Percentiles rank a stretch among this genome's conserved stretches.
Evolutionary conservation across 495 filamentous ascomycete species (phyloP).

Genomic region (Aspergillus asperescens): DNA sequence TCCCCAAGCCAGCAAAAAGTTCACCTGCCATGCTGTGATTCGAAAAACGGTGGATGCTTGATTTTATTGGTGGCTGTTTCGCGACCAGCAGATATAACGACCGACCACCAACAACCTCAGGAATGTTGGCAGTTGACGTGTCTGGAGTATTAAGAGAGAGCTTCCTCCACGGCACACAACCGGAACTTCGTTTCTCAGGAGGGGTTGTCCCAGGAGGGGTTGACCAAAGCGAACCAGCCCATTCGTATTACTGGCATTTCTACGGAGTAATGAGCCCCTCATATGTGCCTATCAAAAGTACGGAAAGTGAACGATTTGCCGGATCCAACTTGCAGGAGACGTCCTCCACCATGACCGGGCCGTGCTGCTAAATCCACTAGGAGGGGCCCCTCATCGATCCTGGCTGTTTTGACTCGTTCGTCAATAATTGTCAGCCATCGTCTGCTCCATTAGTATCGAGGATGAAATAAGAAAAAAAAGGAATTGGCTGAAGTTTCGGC

Average conservation of each 20-base stretch:
- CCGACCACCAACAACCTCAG: neutral
- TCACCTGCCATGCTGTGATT: constrained; percentile 2
- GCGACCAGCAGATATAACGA: neutral
- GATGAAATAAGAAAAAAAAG: too few species aligned
- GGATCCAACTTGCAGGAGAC: neutral
- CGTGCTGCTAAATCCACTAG: neutral
- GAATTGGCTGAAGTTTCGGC: too few species aligned
- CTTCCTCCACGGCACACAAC: neutral
- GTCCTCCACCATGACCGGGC: neutral
- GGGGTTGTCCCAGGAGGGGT: too few species aligned
- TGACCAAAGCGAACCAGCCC: neutral
- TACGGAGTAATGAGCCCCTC: neutral
- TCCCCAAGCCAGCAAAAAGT: constrained; percentile 4
- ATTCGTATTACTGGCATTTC: neutral
- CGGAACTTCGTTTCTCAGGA: too few species aligned
- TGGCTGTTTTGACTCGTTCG: too few species aligned
- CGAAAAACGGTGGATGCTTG: neutral
- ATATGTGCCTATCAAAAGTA: neutral
- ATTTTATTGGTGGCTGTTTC: neutral
- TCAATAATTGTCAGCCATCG: too few species aligned
- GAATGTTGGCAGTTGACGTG: neutral
- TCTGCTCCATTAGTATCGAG: too few species aligned
- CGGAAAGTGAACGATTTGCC: too few species aligned
- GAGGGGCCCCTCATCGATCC: too few species aligned
- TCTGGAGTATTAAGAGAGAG: neutral